Percentiles rank a stretch among this genome's conserved stretches.
These are phyloP conservation scores for Coniella vitis DNA, from an alignment of 2,329 filamentous ascomycete species.

Conservation along the genomic window DNA sequence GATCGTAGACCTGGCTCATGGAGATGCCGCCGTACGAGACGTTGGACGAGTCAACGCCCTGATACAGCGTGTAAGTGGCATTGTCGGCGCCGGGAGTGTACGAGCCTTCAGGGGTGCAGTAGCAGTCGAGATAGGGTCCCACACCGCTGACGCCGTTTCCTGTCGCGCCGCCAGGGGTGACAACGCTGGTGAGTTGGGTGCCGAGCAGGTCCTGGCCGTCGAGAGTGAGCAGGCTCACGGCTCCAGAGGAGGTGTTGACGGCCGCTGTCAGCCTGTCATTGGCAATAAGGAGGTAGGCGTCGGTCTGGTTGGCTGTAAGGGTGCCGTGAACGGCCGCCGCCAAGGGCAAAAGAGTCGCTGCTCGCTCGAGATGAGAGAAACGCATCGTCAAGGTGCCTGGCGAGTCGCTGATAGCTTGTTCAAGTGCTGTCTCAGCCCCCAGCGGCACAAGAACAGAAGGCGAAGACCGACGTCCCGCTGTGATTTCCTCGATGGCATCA, in stretches of 20 bases:
- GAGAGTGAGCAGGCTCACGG: slow-evolving; percentile 9
- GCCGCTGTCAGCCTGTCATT: slow-evolving; percentile 15
- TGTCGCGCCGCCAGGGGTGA: slow-evolving; percentile 12
- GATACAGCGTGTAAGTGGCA: slow-evolving; percentile 43
- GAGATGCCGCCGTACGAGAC: slow-evolving; percentile 50
- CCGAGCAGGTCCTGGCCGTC: slow-evolving; percentile 15
- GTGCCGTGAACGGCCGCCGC: background rate
- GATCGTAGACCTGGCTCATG: slow-evolving; percentile 51
- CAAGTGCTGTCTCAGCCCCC: background rate
- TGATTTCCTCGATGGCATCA: too few species aligned
- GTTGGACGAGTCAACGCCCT: slow-evolving; percentile 42
- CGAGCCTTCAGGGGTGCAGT: slow-evolving; percentile 51
- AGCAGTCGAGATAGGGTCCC: slow-evolving; percentile 40
- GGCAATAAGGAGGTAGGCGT: slow-evolving; percentile 13
- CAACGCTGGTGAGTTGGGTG: background rate
- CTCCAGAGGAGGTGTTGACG: slow-evolving; percentile 13
- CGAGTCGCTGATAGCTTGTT: too few species aligned
- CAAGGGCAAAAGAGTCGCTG: slow-evolving; percentile 1
- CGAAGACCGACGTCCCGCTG: too few species aligned
- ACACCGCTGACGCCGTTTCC: slow-evolving; percentile 10
- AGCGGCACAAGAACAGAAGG: background rate
- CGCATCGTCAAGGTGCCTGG: slow-evolving; percentile 3
- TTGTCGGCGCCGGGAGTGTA: slow-evolving; percentile 49
- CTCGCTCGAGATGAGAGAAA: background rate
- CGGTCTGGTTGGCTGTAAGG: slow-evolving; percentile 14